Percentiles rank a stretch among this genome's conserved stretches.
Conservation (phyloP, 805 yeast genomes). For the Myxozyma udenii region DNA sequence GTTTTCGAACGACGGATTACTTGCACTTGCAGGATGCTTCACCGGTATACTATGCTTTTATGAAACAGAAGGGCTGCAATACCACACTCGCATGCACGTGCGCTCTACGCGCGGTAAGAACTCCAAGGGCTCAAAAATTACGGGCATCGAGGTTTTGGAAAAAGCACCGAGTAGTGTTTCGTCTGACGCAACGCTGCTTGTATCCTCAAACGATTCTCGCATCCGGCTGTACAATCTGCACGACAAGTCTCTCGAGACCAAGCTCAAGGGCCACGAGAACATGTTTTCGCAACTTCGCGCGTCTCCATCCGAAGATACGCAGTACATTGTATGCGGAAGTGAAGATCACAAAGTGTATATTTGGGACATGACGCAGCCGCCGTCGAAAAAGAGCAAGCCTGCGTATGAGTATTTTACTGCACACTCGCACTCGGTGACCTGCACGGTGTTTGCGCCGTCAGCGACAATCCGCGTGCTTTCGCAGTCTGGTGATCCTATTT, state of each 20-base stretch:
- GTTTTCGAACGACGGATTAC: constrained; percentile 61
- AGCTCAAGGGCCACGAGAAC: constrained; percentile 72
- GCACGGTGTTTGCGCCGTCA: constrained; percentile 74
- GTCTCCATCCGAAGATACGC: constrained; percentile 52
- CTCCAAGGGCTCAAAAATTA: constrained; percentile 57
- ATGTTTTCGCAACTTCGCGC: constrained; percentile 72
- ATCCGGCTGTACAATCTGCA: constrained; percentile 61
- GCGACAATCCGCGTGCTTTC: constrained; percentile 62
- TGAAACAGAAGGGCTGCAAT: constrained; percentile 60
- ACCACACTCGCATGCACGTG: constrained; percentile 48
- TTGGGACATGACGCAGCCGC: constrained; percentile 52
- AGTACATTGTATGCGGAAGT: constrained; percentile 69
- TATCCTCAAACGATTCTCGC: constrained; percentile 80
- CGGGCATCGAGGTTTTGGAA: constrained; percentile 58
- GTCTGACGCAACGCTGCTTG: constrained; percentile 46
- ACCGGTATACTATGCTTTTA: constrained; percentile 63
- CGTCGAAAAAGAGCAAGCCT: constrained; percentile 27
- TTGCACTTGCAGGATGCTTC: constrained; percentile 71
- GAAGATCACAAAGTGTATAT: constrained; percentile 85
- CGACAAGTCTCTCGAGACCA: constrained; percentile 55
- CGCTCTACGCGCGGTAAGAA: constrained; percentile 36
- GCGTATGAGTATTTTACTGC: constrained; percentile 37
- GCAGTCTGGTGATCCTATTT: constrained; percentile 74
- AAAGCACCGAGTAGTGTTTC: constrained; percentile 29
- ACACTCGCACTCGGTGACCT: constrained; percentile 68